Conservation (phyloP, 495 filamentous ascomycete species). For the Terfezia boudieri region DNA sequence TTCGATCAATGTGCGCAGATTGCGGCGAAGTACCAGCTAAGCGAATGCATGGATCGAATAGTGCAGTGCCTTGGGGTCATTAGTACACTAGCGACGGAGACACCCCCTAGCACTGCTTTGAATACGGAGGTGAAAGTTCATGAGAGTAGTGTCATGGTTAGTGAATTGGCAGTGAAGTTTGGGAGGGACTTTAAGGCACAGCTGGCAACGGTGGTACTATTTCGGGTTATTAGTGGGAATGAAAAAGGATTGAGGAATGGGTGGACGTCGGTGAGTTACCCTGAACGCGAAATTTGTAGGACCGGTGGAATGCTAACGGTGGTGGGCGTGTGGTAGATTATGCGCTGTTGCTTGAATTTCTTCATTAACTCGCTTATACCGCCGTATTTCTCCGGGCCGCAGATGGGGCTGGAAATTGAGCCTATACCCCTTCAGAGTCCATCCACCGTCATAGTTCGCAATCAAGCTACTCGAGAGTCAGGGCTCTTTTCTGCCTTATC, state of each 20-base stretch:
- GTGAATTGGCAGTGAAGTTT: slow-evolving; percentile 91
- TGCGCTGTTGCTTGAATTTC: slow-evolving; percentile 81
- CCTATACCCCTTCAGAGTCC: slow-evolving; percentile 76
- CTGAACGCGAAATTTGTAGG: slow-evolving; percentile 6
- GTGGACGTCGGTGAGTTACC: slow-evolving; percentile 47
- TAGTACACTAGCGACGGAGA: slow-evolving; percentile 55
- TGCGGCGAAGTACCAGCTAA: slow-evolving; percentile 62
- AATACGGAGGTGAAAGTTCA: slow-evolving; percentile 93
- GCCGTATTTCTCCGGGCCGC: slow-evolving; percentile 52
- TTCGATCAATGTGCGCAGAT: slow-evolving; percentile 94
- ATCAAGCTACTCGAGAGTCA: slow-evolving; percentile 46
- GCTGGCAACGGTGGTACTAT: slow-evolving; percentile 78
- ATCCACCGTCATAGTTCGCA: slow-evolving; percentile 83
- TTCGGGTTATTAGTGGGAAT: slow-evolving; percentile 66
- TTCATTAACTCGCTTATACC: slow-evolving; percentile 91
- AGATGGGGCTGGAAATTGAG: slow-evolving; percentile 47
- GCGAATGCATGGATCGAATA: slow-evolving; percentile 76
- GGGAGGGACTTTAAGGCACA: slow-evolving; percentile 85
- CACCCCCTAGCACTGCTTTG: slow-evolving; percentile 55
- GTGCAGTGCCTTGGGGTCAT: slow-evolving; percentile 75
- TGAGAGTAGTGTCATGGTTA: slow-evolving; percentile 92
- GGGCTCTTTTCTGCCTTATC: slow-evolving; percentile 85
- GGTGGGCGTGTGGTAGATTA: slow-evolving; percentile 29
- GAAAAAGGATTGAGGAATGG: slow-evolving; percentile 52
- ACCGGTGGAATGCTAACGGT: too few relatives aligned